Evolutionary conservation across 768 basidiomycete species (phyloP), one percentile per base, ranked within the genome.

Genomic region (Epithele typhae): DNA sequence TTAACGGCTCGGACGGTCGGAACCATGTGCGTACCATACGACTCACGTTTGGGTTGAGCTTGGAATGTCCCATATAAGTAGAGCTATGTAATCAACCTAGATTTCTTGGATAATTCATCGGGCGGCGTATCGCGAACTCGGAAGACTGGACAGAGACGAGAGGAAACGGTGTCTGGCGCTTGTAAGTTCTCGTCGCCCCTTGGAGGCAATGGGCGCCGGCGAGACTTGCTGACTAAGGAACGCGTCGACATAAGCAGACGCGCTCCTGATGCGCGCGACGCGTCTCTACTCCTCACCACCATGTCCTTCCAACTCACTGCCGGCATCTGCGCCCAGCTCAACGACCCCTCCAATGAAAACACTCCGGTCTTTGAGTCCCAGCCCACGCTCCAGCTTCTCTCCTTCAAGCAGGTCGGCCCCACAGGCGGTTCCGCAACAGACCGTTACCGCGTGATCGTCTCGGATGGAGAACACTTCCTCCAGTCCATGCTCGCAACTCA

Each of bases 401-500:
- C 82, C 33, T 78, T 92, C 53, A 95, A 92, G 67, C 82, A 82
- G 61, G 84, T 96, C 33, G 56, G 66, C 12, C 67, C 58, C 36
- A 56, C 69, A 5, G 59, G 64, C 39, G 61, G 63, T 8, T 54
- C 61, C n/a, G 60, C 34, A 10, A 53, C 73, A 37, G 84, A 87
- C 59, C 72, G 85, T 47, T 82, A 78, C 65, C 77, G 92, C 51
- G 75, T 95, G 49, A 90, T 97, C 65, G 71, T 97, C 33, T 95
- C 92, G 0, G 95, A 98, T 66, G 93, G 95, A 33, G 71, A 74
- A 17, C 69, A 87, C 54, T 96, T 88, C 63, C 73, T 87, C 39
- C 96, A 97, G 64, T 84, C 88, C 21, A 97, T 99, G 96, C 74
- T 98, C 25, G 90, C 93, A 4, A 97, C 94, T 0, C 87, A 92